Evolutionary conservation across 2,329 filamentous ascomycete genomes (phyloP), one percentile per base, ranked within the genome.

Genomic region (Neonectria neomacrospora): DNA sequence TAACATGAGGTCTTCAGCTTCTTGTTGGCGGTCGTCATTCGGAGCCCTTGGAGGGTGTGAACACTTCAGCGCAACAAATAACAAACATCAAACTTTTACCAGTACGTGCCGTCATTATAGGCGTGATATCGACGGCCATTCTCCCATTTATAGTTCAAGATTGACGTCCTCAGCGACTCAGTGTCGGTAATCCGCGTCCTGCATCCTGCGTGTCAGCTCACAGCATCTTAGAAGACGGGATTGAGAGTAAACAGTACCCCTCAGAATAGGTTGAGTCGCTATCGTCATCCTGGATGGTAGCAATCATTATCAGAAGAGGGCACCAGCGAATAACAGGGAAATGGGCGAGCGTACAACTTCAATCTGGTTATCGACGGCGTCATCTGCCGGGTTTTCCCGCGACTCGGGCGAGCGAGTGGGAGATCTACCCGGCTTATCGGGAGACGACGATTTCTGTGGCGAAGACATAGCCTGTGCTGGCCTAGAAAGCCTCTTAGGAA

Each of bases 91-190:
- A 22, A 23, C 16, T 18, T 54, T 54, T 16, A 65, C 64, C 64
- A 66, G 60, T 80, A 80, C 48, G 76, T 69, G 30, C 83, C 83
- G 45, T 82, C 78, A 41, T 79, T 77, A 69, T 79, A 82, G 51
- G 76, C 77, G 66, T 83, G 81, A 64, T 85, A 86, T 9, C 81
- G 77, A 3, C 83, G 78, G 3, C 82, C 82, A 54, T 84, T 79
- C 58, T 84, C 79, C 64, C 80, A 82, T 44, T 77, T 72, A 66
- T 66, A 66, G 32, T 50, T 66, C 7, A 66, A 34, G 5, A 66
- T 65, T 11, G 64, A 66, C 1, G 61, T 56, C 22, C 58, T 34
- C 26, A 66, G 47, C 1, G 64, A 66, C 37, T 50, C 54, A 2
- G 61, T 66, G 22, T 66, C 64, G 20, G 59, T 66, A 7, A 66